Percentiles rank a stretch among this genome's conserved stretches.
These are phyloP conservation scores for Geranium incanum DNA, from an alignment of 441 rosid species.

Conservation along the genomic window DNA sequence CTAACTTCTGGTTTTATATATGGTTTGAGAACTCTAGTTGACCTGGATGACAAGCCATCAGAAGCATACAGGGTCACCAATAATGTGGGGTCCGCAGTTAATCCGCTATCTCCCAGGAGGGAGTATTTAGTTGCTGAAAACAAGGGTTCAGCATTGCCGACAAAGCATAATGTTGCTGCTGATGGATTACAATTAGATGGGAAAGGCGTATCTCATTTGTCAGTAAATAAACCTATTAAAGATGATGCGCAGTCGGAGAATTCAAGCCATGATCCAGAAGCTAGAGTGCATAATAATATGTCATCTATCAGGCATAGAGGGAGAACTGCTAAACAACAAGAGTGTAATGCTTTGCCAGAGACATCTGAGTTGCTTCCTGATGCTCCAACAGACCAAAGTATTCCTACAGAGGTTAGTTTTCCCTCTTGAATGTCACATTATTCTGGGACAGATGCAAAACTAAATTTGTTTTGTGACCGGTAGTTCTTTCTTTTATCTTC, in stretches of 20 bases:
- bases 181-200: conserved; percentile 35
- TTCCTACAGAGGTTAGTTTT: conserved; percentile 66
- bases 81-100: conserved; percentile 27
- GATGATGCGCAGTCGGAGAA: conserved; percentile 35
- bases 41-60: conserved; percentile 49
- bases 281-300: conserved; percentile 24
- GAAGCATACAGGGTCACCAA: conserved; percentile 38
- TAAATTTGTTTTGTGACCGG: not conserved
- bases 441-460: conserved; percentile 1
- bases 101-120: conserved; percentile 35
- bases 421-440: not conserved
- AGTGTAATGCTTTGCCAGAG: conserved; percentile 31
- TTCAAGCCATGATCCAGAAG: conserved; percentile 30
- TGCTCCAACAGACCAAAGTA: conserved; percentile 37
- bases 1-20: conserved; percentile 12
- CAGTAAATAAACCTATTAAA: conserved; percentile 33
- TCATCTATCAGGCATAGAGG: conserved; percentile 26
- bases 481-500: not conserved
- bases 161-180: conserved; percentile 30
- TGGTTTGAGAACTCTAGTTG: conserved; percentile 36
- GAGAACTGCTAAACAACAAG: conserved; percentile 38
- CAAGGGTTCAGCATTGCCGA: conserved; percentile 39
- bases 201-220: conserved; percentile 33
- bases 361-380: conserved; percentile 37
- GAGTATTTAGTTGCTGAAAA: conserved; percentile 35